phyloP scores from a whole-genome alignment of 805 yeast species.

The Jamesozyma piceae region DNA sequence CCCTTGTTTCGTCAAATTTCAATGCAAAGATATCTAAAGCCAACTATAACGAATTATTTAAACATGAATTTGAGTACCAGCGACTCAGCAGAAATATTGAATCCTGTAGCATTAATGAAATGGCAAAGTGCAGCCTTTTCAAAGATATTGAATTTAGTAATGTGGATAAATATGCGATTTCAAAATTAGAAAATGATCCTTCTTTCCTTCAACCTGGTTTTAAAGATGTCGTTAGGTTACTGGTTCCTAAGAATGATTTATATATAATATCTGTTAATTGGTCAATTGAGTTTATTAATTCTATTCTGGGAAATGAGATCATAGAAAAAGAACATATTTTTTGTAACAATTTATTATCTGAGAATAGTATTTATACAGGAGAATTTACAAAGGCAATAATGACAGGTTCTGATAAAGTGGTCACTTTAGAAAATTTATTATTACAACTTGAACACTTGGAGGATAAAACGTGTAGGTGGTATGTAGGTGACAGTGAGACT shows the following conservation, averaged over 20 bases:
- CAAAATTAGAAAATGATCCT: not conserved
- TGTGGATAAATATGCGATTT: slow-evolving; percentile 8
- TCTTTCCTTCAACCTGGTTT: slow-evolving; percentile 13
- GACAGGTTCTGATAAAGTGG: slow-evolving; percentile 25
- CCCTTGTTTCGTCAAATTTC: not conserved
- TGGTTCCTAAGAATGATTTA: slow-evolving; percentile 6
- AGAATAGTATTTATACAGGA: slow-evolving; percentile 16
- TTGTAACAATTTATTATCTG: slow-evolving; percentile 19
- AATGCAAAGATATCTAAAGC: not conserved
- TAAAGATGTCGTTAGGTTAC: slow-evolving; percentile 4
- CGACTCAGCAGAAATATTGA: slow-evolving; percentile 13
- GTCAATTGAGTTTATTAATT: slow-evolving; percentile 23
- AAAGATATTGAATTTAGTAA: slow-evolving; percentile 12
- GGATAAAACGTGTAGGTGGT: slow-evolving; percentile 12
- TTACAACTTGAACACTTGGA: not conserved
- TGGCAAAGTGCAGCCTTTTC: slow-evolving; percentile 13
- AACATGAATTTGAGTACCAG: slow-evolving; percentile 16
- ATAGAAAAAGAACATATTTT: slow-evolving; percentile 10
- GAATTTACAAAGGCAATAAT: slow-evolving; percentile 16
- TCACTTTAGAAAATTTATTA: slow-evolving; percentile 7
- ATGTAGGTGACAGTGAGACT: slow-evolving; percentile 29
- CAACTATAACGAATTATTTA: slow-evolving; percentile 11
- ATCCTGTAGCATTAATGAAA: slow-evolving; percentile 18
- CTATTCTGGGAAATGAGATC: slow-evolving; percentile 7
- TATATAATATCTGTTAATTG: slow-evolving; percentile 26